Base-by-base conservation (phyloP, 352 stramenopile species). In the Phytophthora foliorum region DNA sequence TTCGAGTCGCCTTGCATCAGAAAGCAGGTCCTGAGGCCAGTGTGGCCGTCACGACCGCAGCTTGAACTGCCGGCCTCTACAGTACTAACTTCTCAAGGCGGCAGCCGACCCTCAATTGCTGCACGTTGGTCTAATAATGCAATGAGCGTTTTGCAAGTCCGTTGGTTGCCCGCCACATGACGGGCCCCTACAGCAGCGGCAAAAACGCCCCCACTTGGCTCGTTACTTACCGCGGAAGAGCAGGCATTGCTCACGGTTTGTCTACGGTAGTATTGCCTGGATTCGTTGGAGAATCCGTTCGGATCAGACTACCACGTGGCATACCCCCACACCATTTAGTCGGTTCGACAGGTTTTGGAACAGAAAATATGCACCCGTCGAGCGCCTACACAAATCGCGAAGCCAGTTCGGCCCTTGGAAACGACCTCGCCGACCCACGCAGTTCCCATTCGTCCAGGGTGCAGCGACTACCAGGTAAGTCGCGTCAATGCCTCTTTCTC, bases 311-410 rank as follows among this genome's bases (percentile, higher is more conserved):
- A 24, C 10, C 13, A 19, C n/a, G 16, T 9, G 14, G 36, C 36
- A 42, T 42, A 42, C 4, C 14, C 21, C 11, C n/a, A 27, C 8
- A 17, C 27, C 17, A 24, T 16, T 2, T 34, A 67, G 38, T 19
- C 9, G 11, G 22, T 42, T 3, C 17, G 16, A 45, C 5, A 57
- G 62, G 54, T 24, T 21, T 55, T 31, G 6, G 54, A 9, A 39
- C 48, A 67, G 49, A 66, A 72, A 72, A 34, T 34, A 62, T 68
- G 57, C 52, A 67, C 64, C 42, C 58, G 53, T 72, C 29, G 57
- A 22, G 29, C 38, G 46, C 42, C 50, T 67, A 57, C 58, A 68
- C 57, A 57, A 11, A 34, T 34, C 29, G 8, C 65, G 42, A 46
- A 74, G 66, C 66, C 66, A 74, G 66, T 74, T 58, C 42, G 21